Base-by-base conservation (phyloP, 495 filamentous ascomycete species). In the Penicillium robsamsonii region DNA sequence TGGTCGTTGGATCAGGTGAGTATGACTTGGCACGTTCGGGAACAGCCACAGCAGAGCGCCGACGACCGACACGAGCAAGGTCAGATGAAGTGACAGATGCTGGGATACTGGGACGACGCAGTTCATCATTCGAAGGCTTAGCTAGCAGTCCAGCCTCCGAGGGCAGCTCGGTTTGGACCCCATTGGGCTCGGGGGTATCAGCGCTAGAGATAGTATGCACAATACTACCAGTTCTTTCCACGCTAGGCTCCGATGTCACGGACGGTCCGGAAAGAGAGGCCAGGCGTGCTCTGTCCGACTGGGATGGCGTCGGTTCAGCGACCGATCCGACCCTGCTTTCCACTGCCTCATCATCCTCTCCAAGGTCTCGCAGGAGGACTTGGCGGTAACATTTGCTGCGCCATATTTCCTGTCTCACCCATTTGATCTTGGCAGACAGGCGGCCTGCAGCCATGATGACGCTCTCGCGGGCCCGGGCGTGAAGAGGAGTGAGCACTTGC, bases 321-420 rank as follows among this genome's bases (percentile, higher is more conserved):
- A 64, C 33, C 0, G 66, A 59, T 5, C 54, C 50, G 0, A 57
- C 49, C n/a, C 48, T 53, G 5, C 40, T 51, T 17, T 62, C 53
- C 30, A 58, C 49, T 18, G 63, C 53, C 13, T 58, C 62, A 7
- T 65, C 62, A 20, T 96, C 91, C 53, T 96, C 90, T 55, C 91
- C 87, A 38, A 97, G 75, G 65, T 97, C 94, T 71, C 91, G 74
- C 1, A 82, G 76, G 12, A 97, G 79, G 52, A 99, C 89, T 65
- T 96, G 92, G 49, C 87, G 87, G 70, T 97, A 91, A 58, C 92
- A 97, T 66, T 83, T 92, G 56, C 92, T 80, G 25, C 87, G 90
- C 91, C 91, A 97, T 12, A 96, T 93, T 58, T 96, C 92, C 68
- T 92, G 91, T 56, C 94, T 79, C 18, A 87, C 84, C 93, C 92